Evolutionary conservation across 2,329 filamentous ascomycete species (phyloP).

Genomic region (Epichloe brachyelytri): DNA sequence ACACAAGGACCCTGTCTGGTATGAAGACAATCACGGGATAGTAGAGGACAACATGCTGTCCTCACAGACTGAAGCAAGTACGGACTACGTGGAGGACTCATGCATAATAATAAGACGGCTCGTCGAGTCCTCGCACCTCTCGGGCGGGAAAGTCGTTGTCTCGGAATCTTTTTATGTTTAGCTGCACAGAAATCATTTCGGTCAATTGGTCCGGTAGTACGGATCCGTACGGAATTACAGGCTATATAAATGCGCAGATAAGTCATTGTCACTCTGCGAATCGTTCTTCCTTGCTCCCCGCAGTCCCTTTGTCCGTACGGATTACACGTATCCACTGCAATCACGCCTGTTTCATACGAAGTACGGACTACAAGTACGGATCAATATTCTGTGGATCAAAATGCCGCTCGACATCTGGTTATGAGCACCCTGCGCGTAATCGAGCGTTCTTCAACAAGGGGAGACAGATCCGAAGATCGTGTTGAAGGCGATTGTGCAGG

Average conservation of each 20-base stretch:
- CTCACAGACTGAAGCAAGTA: no score
- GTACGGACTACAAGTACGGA: not conserved
- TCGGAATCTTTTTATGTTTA: not conserved
- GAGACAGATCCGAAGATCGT: no score
- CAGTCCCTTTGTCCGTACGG: not conserved
- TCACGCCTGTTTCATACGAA: not conserved
- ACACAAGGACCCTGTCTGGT: no score
- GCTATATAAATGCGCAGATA: not conserved
- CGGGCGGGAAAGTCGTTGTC: not conserved
- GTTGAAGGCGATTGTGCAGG: no score
- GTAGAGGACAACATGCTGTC: no score
- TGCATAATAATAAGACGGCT: not conserved
- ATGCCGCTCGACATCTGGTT: not conserved
- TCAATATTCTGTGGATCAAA: not conserved
- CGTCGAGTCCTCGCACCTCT: not conserved
- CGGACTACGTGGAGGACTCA: no score
- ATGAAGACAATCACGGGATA: no score
- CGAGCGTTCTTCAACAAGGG: not conserved
- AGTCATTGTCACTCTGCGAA: not conserved
- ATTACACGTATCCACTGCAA: not conserved
- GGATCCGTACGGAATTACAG: no score
- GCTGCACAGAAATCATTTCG: not conserved
- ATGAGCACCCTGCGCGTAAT: not conserved
- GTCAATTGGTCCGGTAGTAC: not conserved
- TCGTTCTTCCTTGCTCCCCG: not conserved